Evolutionary conservation across 1,139 yeast genomes (phyloP), one percentile per base, ranked within the genome.

Genomic region (Hansenula sp.): DNA sequence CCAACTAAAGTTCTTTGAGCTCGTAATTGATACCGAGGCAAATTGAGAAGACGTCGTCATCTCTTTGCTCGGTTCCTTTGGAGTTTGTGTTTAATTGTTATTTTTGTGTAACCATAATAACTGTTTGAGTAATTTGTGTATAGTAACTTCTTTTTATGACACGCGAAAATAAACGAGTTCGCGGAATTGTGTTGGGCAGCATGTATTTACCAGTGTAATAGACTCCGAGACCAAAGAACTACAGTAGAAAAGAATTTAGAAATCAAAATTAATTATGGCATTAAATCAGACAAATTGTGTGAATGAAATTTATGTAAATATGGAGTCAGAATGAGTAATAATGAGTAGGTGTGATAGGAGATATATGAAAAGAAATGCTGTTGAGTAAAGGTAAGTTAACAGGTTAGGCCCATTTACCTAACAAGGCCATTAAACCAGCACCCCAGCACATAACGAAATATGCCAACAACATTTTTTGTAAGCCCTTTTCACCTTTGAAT

Each of bases 361-460:
- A 14, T 8, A 25, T 8, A 13, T 11, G 14, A n/a, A n/a, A n/a
- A n/a, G 17, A 7, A n/a, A 27, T 14, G 21, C 7, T 4, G 12
- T 17, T 29, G 9, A 8, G 17, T 7, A 16, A 29, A 14, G 31
- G 17, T 17, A 13, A 13, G 21, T 7, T 7, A 31, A 9, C 6
- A 22, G 13, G n/a, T 18, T 59, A 87, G n/a, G 94, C 95, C 96
- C 96, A 87, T 60, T 76, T 80, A 44, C 95, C 96, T 42, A 87
- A 68, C 43, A 87, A 68, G 1, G 95, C 95, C 96, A 87, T 87
- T 39, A 85, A 60, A 36, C 85, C 94, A 16, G 89, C 82, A 44
- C 96, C 95, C 46, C 70, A 60, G 56, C 82, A 71, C 79, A 83
- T 61, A n/a, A 59, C 47, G 29, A 60, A 43, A 41, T 56, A 62